Conservation (phyloP, 2,329 filamentous ascomycete species). For the Verticillium nubilum region DNA sequence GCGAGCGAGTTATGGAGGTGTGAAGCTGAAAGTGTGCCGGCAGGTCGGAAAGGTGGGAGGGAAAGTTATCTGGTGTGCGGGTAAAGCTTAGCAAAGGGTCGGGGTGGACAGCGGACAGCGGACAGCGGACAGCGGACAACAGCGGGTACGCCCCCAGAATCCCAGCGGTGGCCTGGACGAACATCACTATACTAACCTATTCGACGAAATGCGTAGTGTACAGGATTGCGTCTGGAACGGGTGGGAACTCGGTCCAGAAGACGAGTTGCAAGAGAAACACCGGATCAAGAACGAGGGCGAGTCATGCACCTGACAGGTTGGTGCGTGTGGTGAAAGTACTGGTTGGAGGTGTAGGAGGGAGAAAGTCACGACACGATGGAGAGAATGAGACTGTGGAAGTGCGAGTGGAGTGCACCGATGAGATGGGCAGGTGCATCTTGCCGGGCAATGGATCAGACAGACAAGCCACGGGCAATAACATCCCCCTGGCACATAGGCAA, state of each 20-base stretch:
- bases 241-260: not conserved
- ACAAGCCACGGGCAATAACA: not conserved
- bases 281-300: not conserved
- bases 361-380: not conserved
- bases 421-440: not conserved
- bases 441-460: not conserved
- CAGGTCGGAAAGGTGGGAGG: not conserved
- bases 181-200: not conserved
- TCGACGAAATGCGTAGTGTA: not conserved
- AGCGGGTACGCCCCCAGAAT: not conserved
- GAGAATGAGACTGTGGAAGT: not conserved
- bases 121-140: not conserved
- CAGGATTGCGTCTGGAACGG: not conserved
- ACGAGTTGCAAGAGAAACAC: not conserved
- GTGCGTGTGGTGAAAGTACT: not conserved
- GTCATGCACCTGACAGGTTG: not conserved
- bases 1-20: not conserved
- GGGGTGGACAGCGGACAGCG: not conserved
- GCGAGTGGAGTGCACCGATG: not conserved
- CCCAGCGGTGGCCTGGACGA: not conserved
- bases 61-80: not conserved
- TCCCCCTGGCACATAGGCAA: not conserved
- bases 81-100: not conserved
- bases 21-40: not conserved
- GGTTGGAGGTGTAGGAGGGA: not conserved